These are phyloP conservation scores for Yarrowia sp. DNA, from an alignment of 805 yeast genomes.

Conservation along the genomic window DNA sequence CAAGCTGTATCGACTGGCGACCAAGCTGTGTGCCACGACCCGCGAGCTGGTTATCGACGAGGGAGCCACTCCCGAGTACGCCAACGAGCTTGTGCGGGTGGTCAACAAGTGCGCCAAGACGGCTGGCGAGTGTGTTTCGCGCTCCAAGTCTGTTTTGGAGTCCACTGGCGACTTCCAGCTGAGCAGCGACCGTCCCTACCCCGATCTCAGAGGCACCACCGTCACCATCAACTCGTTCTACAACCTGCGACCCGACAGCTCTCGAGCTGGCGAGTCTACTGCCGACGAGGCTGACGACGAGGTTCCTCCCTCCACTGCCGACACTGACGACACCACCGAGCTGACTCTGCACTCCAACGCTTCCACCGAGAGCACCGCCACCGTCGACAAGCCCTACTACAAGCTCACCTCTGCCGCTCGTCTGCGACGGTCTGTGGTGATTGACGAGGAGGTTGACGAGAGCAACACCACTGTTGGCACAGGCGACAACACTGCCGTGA, in stretches of 20 bases:
- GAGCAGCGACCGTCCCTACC: constrained; percentile 35
- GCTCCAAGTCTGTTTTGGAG: constrained; percentile 34
- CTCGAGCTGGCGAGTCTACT: not conserved
- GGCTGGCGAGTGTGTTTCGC: constrained; percentile 40
- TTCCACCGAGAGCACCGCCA: constrained; percentile 24
- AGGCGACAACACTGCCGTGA: not conserved
- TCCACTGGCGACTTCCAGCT: constrained; percentile 38
- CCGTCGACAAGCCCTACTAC: constrained; percentile 20
- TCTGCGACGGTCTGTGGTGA: constrained; percentile 6
- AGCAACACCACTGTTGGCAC: not conserved
- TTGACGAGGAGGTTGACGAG: constrained; percentile 19
- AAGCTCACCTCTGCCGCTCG: constrained; percentile 21
- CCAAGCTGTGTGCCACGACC: constrained; percentile 40
- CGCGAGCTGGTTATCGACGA: constrained; percentile 39
- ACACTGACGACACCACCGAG: not conserved
- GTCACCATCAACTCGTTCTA: constrained; percentile 27
- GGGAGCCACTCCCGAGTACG: constrained; percentile 25
- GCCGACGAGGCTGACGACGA: not conserved
- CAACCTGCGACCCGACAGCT: not conserved
- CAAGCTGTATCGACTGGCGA: constrained; percentile 38
- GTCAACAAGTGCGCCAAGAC: constrained; percentile 39
- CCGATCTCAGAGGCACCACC: constrained; percentile 32
- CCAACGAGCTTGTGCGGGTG: constrained; percentile 34
- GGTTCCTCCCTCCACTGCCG: not conserved
- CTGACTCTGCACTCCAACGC: constrained; percentile 14